These are phyloP conservation scores for Xylariaceae sp. DNA, from an alignment of 2,329 filamentous ascomycete genomes.

Conservation along the genomic window DNA sequence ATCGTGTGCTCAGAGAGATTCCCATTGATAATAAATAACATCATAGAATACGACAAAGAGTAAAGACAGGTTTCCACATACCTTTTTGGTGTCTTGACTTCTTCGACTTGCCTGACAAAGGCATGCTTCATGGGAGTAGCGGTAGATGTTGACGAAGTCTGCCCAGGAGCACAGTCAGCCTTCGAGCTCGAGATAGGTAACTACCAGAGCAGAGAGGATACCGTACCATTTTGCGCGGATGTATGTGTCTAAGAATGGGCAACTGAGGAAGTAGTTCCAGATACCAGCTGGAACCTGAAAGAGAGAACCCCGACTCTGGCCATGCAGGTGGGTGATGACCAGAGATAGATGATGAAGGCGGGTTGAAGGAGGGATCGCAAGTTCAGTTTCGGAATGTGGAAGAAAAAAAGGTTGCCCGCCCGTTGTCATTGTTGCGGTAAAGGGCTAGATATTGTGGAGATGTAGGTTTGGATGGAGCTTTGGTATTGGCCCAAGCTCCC, in stretches of 20 bases:
- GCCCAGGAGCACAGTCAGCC: conserved; percentile 20
- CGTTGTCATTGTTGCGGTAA: no score
- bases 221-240: no score
- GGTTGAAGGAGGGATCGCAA: no score
- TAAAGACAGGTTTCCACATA: conserved; percentile 47
- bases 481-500: no score
- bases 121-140: conserved; percentile 65
- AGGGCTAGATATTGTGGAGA: no score
- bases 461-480: no score
- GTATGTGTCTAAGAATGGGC: no score
- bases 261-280: no score
- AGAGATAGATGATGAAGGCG: conserved; percentile 6
- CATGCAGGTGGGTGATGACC: conserved; percentile 8
- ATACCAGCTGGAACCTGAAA: not conserved
- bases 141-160: conserved; percentile 71
- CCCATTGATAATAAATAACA: conserved; percentile 87
- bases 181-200: not conserved
- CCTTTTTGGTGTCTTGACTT: conserved; percentile 86
- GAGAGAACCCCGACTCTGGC: conserved; percentile 5
- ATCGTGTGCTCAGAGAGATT: conserved; percentile 99
- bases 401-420: no score
- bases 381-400: no score
- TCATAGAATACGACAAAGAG: conserved; percentile 24
- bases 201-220: no score
- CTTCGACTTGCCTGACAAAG: conserved; percentile 79